Percentiles rank a stretch among this genome's conserved stretches.
phyloP scores from a whole-genome alignment of 352 stramenopile species.

The Elongisporangium prolatum region DNA sequence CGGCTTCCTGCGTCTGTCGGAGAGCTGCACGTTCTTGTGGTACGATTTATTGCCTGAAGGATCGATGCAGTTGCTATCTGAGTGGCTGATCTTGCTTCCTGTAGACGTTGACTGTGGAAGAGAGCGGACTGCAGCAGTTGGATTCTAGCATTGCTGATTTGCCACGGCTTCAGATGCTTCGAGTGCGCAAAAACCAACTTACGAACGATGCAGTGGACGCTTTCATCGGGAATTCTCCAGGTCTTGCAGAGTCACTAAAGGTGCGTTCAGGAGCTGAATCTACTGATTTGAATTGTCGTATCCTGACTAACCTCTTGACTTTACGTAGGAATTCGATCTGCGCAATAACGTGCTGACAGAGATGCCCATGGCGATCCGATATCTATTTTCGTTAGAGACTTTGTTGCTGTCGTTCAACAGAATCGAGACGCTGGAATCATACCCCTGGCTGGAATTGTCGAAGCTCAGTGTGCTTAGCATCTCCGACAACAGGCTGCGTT shows the following conservation, averaged over 20 bases:
- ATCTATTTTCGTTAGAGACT: conserved; percentile 45
- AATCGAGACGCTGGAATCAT: conserved; percentile 61
- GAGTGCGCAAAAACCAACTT: conserved; percentile 73
- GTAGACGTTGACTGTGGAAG: conserved; percentile 64
- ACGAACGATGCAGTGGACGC: conserved; percentile 33
- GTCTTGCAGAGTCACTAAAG: conserved; percentile 25
- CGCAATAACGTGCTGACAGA: conserved; percentile 53
- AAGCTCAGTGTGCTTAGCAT: conserved; percentile 57
- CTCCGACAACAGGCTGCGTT: conserved; percentile 74
- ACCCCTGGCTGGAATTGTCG: conserved; percentile 44
- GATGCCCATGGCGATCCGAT: conserved; percentile 32
- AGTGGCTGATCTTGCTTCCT: conserved; percentile 1
- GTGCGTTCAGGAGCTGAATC: conserved; percentile 3
- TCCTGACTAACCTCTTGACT: background rate
- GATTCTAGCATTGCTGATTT: conserved; percentile 36
- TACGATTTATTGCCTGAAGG: conserved; percentile 10
- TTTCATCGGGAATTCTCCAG: conserved; percentile 23
- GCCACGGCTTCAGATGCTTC: conserved; percentile 48
- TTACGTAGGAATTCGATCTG: conserved; percentile 63
- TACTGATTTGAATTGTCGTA: background rate
- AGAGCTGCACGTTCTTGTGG: conserved; percentile 39
- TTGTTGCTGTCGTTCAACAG: conserved; percentile 68
- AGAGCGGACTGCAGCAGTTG: conserved; percentile 54
- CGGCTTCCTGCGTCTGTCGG: conserved; percentile 38
- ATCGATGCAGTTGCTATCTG: background rate